phyloP scores from a whole-genome alignment of 1,284 basidiomycete genomes.

The Gomphus bonarii region DNA sequence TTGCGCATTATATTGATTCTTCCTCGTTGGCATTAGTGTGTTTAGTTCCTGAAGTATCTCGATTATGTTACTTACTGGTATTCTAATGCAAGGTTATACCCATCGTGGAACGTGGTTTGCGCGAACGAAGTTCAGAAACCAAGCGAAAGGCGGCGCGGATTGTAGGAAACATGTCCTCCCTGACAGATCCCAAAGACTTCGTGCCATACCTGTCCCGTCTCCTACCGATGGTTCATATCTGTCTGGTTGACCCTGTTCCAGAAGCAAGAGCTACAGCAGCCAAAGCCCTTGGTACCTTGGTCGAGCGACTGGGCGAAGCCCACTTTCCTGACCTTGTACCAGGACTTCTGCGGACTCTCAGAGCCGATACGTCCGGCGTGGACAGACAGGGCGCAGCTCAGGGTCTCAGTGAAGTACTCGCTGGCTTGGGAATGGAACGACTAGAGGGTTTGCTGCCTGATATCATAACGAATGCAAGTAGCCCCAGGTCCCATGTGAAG shows the following conservation, averaged over 20 bases:
- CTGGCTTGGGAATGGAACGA: slow-evolving; percentile 94
- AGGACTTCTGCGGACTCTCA: slow-evolving; percentile 81
- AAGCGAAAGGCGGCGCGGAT: slow-evolving; percentile 97
- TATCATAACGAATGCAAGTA: slow-evolving; percentile 87
- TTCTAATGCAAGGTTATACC: slow-evolving; percentile 65
- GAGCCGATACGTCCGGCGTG: slow-evolving; percentile 91
- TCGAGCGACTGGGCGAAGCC: slow-evolving; percentile 90
- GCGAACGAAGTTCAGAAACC: slow-evolving; percentile 86
- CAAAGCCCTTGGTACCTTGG: slow-evolving; percentile 93
- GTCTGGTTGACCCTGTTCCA: slow-evolving; percentile 91
- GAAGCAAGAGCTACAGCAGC: slow-evolving; percentile 97
- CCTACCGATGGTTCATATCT: slow-evolving; percentile 85
- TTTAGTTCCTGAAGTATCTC: slow-evolving; percentile 11
- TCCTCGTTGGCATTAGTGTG: slow-evolving; percentile 91
- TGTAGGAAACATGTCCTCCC: slow-evolving; percentile 89
- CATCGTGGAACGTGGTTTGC: slow-evolving; percentile 88
- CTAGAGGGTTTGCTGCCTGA: slow-evolving; percentile 92
- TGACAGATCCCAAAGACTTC: slow-evolving; percentile 95
- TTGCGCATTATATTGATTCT: slow-evolving; percentile 97
- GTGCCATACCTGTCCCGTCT: slow-evolving; percentile 89
- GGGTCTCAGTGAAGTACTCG: slow-evolving; percentile 92
- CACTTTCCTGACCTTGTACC: slow-evolving; percentile 96
- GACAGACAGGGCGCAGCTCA: slow-evolving; percentile 98
- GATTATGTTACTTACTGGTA: slow-evolving; percentile 12
- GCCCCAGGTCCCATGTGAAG: slow-evolving; percentile 83